Base-by-base conservation (phyloP, 495 filamentous ascomycete species). In the Hypoxylon lienhwacheense region DNA sequence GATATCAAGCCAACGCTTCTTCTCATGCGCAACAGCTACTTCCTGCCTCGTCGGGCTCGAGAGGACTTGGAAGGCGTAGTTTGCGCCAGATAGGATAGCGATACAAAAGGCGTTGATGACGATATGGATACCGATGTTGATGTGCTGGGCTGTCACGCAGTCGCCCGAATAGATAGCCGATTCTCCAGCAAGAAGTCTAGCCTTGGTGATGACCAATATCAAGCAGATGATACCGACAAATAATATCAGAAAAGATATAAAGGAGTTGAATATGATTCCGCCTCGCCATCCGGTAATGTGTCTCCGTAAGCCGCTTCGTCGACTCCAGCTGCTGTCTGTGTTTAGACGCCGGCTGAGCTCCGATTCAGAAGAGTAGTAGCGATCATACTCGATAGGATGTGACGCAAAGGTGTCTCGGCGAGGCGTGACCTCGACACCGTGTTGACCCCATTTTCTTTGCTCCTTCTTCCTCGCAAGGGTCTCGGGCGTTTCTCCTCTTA, bases 21-120 rank as follows among this genome's bases (percentile, higher is more conserved):
- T 66, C 8, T 45, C 33, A 53, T 82, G 80, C 7, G 79, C 79
- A 19, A 58, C 60, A 31, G 70, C 56, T n/a, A 83, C 61, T 60
- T 83, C 79, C 33, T 64, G 55, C 39, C 78, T 69, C 36, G 77
- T 81, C 11, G 79, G 79, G 32, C 77, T 80, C 47, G 68, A 70
- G 11, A 82, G 71, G 15, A 75, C 63, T 50, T 81, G 78, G 59
- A 80, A 77, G 34, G 68, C 61, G 43, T 78, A 78, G 49, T 78
- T 76, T 4, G 67, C 75, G 0, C 71, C 73, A 4, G 65, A 70
- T n/a, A 76, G 36, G 36, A 76, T 32, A 2, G 68, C 65, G 8
- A 71, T 47, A 7, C 52, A 66, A 22, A 71, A 63, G 7, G 70
- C 59, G 62, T 63, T 75, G 42, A 74, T 64, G 24, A 63, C 59